phyloP scores from a whole-genome alignment of 495 filamentous ascomycete genomes.

The Penicillium alfredii region DNA sequence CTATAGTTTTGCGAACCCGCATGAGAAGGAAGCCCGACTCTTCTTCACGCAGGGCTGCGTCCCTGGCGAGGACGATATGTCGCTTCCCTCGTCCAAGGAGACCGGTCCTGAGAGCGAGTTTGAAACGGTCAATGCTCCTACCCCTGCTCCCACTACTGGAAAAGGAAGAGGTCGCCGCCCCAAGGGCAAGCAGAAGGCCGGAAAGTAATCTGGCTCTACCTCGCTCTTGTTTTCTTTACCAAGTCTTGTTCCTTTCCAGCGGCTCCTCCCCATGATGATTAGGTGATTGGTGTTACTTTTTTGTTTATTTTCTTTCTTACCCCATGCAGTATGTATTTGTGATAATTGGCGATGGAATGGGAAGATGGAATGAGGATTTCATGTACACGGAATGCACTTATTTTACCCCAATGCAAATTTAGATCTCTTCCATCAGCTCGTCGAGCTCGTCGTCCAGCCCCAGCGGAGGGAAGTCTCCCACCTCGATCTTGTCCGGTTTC shows the following conservation, averaged over 20 bases:
- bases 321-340: slow-evolving; percentile 9
- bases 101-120: slow-evolving; percentile 26
- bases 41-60: slow-evolving; percentile 83
- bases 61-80: slow-evolving; percentile 29
- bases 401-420: slow-evolving; percentile 1
- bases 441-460: slow-evolving; percentile 51
- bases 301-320: slow-evolving; percentile 7
- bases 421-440: slow-evolving; percentile 88
- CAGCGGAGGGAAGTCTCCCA: slow-evolving; percentile 73
- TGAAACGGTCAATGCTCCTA: slow-evolving; percentile 12
- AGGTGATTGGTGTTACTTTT: slow-evolving; percentile 15
- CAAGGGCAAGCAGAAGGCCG: slow-evolving; percentile 37
- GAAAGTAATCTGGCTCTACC: slow-evolving; percentile 4
- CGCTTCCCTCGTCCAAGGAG: slow-evolving; percentile 19
- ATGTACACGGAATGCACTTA: background rate
- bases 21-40: slow-evolving; percentile 58
- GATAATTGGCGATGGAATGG: slow-evolving; percentile 8
- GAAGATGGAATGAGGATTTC: background rate
- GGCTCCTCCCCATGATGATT: slow-evolving; percentile 19
- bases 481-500: slow-evolving; percentile 80
- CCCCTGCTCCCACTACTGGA: slow-evolving; percentile 13
- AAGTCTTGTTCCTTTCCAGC: slow-evolving; percentile 25
- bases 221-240: background rate
- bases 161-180: slow-evolving; percentile 32
- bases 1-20: slow-evolving; percentile 74